Evolutionary conservation across 164 flowering plant species (phyloP), one percentile per base, ranked within the genome.

Genomic region (Euptelea pleiosperma): DNA sequence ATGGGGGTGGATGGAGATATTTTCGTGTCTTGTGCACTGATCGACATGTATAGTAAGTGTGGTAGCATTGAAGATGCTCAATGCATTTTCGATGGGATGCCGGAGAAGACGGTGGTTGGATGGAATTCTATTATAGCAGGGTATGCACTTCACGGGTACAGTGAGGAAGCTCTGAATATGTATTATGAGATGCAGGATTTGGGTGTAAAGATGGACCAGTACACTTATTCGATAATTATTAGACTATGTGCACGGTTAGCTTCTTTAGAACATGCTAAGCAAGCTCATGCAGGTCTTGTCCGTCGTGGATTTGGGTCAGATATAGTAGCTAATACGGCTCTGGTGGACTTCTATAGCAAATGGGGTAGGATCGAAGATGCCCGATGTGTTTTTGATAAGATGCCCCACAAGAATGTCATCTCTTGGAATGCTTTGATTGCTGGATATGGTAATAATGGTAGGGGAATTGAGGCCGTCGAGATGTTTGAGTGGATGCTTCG

Each of bases 351-450:
- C 47, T 83, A 83, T 49, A 59, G 86, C 72, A 83, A 83, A 72
- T 85, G 91, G 91, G 86, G 88, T 28, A 70, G 79, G 52, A 48
- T 79, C 12, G 82, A 85, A 72, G 82, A 83, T 72, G 86, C 88
- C 3, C 68, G 71, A 6, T 67, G 42, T 60, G 76, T 81, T 66
- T 83, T 85, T 67, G 79, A 83, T 57, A 69, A 52, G 66, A 85
- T 83, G 92, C 77, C 75, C 1, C 22, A 15, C 52, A 71, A 55
- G 49, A 70, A 63, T 64, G 44, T 67, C 15, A 66, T 66, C 3
- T 66, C 77, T 56, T 73, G 74, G 77, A 70, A 70, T 70, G 73
- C 74, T 39, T 50, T 73, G 61, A 70, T 73, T 55, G 62, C 70
- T 42, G 66, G 73, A 50, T 73, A 66, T 58, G 73, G 68, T 28